phyloP scores from a whole-genome alignment of 2,329 filamentous ascomycete genomes.

The Fusarium acutatum region DNA sequence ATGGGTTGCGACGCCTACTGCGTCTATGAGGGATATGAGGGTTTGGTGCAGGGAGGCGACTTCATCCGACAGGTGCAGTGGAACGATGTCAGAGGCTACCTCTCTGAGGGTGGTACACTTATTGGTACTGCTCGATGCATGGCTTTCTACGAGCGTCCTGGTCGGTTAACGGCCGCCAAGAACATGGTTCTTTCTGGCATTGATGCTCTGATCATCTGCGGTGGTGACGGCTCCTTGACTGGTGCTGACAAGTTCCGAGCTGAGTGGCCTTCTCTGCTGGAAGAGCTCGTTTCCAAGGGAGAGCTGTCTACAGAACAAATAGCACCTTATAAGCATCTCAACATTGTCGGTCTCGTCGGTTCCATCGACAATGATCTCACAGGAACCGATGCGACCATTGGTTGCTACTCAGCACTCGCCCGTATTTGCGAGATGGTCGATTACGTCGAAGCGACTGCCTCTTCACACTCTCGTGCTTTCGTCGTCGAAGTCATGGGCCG shows the following conservation, averaged over 20 bases:
- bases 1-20: slow-evolving; percentile 82
- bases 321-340: slow-evolving; percentile 82
- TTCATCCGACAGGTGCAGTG: slow-evolving; percentile 89
- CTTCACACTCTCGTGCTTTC: slow-evolving; percentile 94
- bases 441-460: slow-evolving; percentile 94
- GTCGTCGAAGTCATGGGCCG: slow-evolving; percentile 99
- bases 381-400: slow-evolving; percentile 96
- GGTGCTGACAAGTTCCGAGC: slow-evolving; percentile 92
- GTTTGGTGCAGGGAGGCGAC: slow-evolving; percentile 86
- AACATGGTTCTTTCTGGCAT: slow-evolving; percentile 95
- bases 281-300: slow-evolving; percentile 81
- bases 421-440: slow-evolving; percentile 97
- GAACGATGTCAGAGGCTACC: slow-evolving; percentile 93
- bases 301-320: slow-evolving; percentile 77
- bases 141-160: slow-evolving; percentile 88
- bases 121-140: slow-evolving; percentile 95
- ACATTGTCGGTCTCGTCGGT: slow-evolving; percentile 95
- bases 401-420: slow-evolving; percentile 91
- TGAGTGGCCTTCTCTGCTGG: slow-evolving; percentile 89
- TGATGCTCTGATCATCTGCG: slow-evolving; percentile 94
- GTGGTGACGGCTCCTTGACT: slow-evolving; percentile 94
- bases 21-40: slow-evolving; percentile 95
- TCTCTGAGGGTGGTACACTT: slow-evolving; percentile 92
- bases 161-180: slow-evolving; percentile 85
- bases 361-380: slow-evolving; percentile 99